These are phyloP conservation scores for Saccharomyces hybrid DNA, from an alignment of 1,139 yeast species.

Conservation along the genomic window DNA sequence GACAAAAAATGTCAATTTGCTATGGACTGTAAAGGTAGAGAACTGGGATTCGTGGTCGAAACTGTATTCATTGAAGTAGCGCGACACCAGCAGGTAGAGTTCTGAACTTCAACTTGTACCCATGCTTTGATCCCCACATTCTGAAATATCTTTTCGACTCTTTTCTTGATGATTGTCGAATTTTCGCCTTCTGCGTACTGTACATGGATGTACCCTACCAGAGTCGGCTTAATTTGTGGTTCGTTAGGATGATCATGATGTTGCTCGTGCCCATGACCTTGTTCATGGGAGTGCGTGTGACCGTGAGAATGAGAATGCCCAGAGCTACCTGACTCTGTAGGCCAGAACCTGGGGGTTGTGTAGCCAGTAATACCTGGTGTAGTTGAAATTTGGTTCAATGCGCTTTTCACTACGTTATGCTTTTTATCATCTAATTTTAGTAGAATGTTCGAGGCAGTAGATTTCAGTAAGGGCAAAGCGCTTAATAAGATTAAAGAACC, in stretches of 20 bases:
- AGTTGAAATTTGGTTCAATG: constrained; percentile 57
- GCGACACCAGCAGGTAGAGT: constrained; percentile 53
- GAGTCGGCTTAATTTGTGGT: constrained; percentile 12
- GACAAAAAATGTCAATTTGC: neutral
- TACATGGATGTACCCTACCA: constrained; percentile 59
- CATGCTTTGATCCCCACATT: constrained; percentile 41
- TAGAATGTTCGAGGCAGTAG: constrained; percentile 70
- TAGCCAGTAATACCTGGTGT: constrained; percentile 79
- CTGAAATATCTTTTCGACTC: constrained; percentile 46
- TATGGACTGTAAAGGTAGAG: neutral
- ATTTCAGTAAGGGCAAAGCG: constrained; percentile 73
- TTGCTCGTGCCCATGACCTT: constrained; percentile 21
- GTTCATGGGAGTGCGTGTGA: constrained; percentile 27
- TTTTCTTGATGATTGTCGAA: constrained; percentile 49
- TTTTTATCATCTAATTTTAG: constrained; percentile 50
- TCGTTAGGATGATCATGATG: constrained; percentile 12
- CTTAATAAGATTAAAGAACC: constrained; percentile 74
- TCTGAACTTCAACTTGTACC: constrained; percentile 55
- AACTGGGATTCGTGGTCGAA: neutral
- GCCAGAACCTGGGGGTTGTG: constrained; percentile 90
- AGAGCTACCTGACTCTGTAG: constrained; percentile 36
- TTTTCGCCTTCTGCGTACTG: constrained; percentile 66
- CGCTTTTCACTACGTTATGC: constrained; percentile 55
- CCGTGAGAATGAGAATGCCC: constrained; percentile 29
- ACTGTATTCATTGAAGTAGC: constrained; percentile 15